Conservation (phyloP, 768 basidiomycete genomes). For the Kwoniella sp. region DNA sequence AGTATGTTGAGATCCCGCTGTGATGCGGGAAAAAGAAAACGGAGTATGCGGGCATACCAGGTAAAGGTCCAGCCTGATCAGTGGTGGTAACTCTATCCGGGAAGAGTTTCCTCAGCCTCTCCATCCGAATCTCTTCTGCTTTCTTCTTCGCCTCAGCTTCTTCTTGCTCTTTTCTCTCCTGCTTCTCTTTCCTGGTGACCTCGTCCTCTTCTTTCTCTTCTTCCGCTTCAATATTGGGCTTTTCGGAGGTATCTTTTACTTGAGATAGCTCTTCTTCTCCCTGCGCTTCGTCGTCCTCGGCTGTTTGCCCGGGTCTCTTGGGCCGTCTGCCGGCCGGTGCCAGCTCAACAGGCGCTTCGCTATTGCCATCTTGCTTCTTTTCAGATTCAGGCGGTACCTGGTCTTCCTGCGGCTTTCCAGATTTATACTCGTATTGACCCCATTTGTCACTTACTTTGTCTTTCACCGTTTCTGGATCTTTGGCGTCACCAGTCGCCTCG, state of each 20-base stretch:
- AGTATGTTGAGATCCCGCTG: no score
- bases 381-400: neutral
- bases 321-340: neutral
- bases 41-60: neutral
- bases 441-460: neutral
- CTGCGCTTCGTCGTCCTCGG: neutral
- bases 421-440: neutral
- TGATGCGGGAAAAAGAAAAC: no score
- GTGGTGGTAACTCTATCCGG: neutral
- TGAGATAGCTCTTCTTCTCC: neutral
- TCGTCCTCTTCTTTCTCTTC: constrained; percentile 1
- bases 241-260: neutral
- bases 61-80: neutral
- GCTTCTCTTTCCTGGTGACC: neutral
- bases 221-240: neutral
- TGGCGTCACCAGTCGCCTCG: neutral
- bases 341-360: neutral
- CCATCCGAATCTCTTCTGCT: neutral
- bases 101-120: neutral
- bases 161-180: neutral
- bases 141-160: neutral
- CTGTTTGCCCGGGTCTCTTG: neutral
- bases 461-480: neutral
- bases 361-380: no score
- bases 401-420: neutral